Base-by-base conservation (phyloP, 75 land plant species). In the Azolla pinnata region DNA sequence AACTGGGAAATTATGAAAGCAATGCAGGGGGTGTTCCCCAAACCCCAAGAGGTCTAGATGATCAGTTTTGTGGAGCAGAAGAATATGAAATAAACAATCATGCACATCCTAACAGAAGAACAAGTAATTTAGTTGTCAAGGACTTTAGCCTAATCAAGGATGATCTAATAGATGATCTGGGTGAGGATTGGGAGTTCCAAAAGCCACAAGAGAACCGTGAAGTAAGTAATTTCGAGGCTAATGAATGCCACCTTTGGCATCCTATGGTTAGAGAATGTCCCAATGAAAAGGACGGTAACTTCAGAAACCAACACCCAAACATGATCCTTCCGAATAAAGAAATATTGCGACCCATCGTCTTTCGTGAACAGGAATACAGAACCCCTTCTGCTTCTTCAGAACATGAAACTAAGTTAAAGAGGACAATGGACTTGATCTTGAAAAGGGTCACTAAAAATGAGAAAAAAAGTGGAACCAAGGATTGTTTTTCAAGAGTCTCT, bases 351-450 rank as follows among this genome's bases (percentile, higher is more conserved):
- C n/a, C n/a, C n/a, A n/a, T n/a, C n/a, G n/a, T n/a, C n/a, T n/a
- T n/a, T n/a, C n/a, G n/a, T n/a, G n/a, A n/a, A n/a, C n/a, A n/a
- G n/a, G n/a, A n/a, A n/a, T n/a, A n/a, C n/a, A n/a, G n/a, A n/a
- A n/a, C n/a, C n/a, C n/a, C n/a, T n/a, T n/a, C n/a, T n/a, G n/a
- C n/a, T n/a, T n/a, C n/a, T n/a, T n/a, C n/a, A n/a, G 49, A 46
- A 2, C 42, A 38, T 38, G 49, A 46, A 18, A 46, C n/a, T 2
- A 46, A 23, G 49, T 23, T 46, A 14, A 46, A 46, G 49, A 46
- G 49, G 14, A 46, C 49, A 46, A 17, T 46, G 2, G 49, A 46
- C 49, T 23, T 46, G 12, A 46, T 46, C n/a, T 46, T 46, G 17
- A 3, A 46, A 4, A 46, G 17, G 14, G 21, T 18, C 2, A 18